A percentile compares a stretch with the other conserved stretches of the same genome.
Evolutionary conservation across 495 filamentous ascomycete species (phyloP).

Genomic region (Chaetomidium leptoderma): DNA sequence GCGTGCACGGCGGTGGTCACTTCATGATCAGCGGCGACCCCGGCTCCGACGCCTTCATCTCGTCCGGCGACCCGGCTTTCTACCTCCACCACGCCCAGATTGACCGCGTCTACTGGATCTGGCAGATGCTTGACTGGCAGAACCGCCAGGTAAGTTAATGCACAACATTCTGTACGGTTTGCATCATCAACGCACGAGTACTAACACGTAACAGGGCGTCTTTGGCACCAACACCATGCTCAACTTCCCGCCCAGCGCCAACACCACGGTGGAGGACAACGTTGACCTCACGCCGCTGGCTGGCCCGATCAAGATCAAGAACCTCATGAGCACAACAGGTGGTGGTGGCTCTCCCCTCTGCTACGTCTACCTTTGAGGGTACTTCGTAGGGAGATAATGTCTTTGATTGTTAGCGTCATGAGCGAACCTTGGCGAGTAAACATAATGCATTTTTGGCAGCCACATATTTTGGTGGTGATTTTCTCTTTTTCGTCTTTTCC

Average conservation of each 20-base stretch:
- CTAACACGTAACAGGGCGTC: slow-evolving; percentile 31
- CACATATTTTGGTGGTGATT: too few species aligned
- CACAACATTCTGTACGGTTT: background rate
- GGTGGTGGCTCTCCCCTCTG: slow-evolving; percentile 18
- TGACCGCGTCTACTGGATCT: slow-evolving; percentile 65
- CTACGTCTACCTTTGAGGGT: slow-evolving; percentile 30
- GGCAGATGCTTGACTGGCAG: slow-evolving; percentile 57
- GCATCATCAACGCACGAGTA: slow-evolving; percentile 5
- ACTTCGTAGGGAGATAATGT: background rate
- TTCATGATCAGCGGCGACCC: slow-evolving; percentile 38
- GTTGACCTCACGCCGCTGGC: slow-evolving; percentile 23
- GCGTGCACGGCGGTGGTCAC: slow-evolving; percentile 62
- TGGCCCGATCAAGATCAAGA: slow-evolving; percentile 23
- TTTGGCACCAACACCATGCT: slow-evolving; percentile 28
- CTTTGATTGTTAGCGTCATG: background rate
- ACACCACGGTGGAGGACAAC: slow-evolving; percentile 33
- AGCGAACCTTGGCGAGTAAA: background rate
- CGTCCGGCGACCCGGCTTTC: slow-evolving; percentile 63
- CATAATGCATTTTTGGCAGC: too few species aligned
- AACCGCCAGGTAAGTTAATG: slow-evolving; percentile 37
- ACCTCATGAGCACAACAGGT: slow-evolving; percentile 29
- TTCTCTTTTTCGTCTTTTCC: too few species aligned
- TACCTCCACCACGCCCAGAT: slow-evolving; percentile 65
- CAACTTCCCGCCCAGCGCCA: slow-evolving; percentile 38
- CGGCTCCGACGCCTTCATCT: slow-evolving; percentile 52